phyloP scores from a whole-genome alignment of 2,329 filamentous ascomycete genomes.

The Colletotrichum salicis region DNA sequence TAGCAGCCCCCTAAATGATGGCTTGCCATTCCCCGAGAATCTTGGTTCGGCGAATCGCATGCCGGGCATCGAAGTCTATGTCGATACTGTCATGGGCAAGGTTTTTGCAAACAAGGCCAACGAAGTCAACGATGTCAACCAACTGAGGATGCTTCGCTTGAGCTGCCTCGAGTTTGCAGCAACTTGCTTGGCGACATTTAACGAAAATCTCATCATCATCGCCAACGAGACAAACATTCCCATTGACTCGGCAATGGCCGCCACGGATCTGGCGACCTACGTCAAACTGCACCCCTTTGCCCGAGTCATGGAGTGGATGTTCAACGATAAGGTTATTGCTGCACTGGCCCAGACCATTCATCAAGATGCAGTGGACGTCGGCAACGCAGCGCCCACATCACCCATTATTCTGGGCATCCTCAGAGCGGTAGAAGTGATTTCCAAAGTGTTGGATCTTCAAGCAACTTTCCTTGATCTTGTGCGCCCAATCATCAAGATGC shows the following conservation, averaged over 20 bases:
- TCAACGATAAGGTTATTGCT: slow-evolving; percentile 88
- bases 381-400: slow-evolving; percentile 78
- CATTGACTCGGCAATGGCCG: slow-evolving; percentile 79
- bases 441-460: slow-evolving; percentile 85
- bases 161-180: slow-evolving; percentile 87
- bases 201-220: slow-evolving; percentile 90
- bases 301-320: slow-evolving; percentile 97
- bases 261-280: slow-evolving; percentile 82
- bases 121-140: slow-evolving; percentile 73
- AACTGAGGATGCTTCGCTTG: slow-evolving; percentile 78
- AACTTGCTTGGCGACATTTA: slow-evolving; percentile 85
- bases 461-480: slow-evolving; percentile 92
- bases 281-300: slow-evolving; percentile 91
- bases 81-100: slow-evolving; percentile 88
- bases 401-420: slow-evolving; percentile 83
- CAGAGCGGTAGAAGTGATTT: slow-evolving; percentile 84
- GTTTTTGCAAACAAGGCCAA: slow-evolving; percentile 76
- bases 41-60: slow-evolving; percentile 79
- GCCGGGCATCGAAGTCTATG: slow-evolving; percentile 89
- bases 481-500: slow-evolving; percentile 77
- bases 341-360: slow-evolving; percentile 83
- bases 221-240: slow-evolving; percentile 81
- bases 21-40: slow-evolving; percentile 86
- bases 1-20: slow-evolving; percentile 74
- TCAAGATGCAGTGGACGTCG: slow-evolving; percentile 78